Conservation (phyloP, 768 basidiomycete genomes). For the Tulasnella sp. region DNA sequence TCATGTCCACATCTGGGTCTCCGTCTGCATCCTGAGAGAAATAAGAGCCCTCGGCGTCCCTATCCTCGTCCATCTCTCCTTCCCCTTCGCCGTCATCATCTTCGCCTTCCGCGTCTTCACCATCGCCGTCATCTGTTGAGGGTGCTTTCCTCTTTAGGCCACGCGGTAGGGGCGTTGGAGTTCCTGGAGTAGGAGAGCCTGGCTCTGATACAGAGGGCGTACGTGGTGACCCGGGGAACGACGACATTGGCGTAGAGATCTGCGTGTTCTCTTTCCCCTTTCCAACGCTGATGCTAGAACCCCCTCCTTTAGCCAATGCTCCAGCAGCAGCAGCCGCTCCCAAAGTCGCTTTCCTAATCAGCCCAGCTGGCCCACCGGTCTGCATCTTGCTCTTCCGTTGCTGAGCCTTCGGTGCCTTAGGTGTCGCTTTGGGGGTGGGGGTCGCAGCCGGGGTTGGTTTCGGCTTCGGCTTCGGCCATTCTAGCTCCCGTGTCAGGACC, state of each 20-base stretch:
- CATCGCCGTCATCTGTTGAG: constrained; percentile 50
- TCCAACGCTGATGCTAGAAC: constrained; percentile 6
- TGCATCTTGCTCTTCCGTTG: neutral
- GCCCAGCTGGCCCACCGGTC: neutral
- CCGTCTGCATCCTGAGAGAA: constrained; percentile 35
- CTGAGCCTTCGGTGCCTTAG: neutral
- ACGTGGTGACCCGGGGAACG: neutral
- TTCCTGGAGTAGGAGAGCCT: constrained; percentile 42
- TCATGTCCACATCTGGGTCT: constrained; percentile 38
- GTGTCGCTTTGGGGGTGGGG: constrained; percentile 16
- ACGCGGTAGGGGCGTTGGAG: constrained; percentile 32
- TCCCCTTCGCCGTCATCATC: constrained; percentile 18
- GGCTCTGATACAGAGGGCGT: neutral
- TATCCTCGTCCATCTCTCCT: constrained; percentile 10
- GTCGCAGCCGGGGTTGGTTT: constrained; percentile 26
- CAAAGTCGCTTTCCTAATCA: constrained; percentile 32
- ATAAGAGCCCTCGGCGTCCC: neutral
- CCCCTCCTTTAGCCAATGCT: constrained; percentile 9
- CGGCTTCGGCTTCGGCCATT: constrained; percentile 88
- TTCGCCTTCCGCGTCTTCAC: constrained; percentile 63
- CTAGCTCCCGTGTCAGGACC: constrained; percentile 72
- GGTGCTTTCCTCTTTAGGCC: constrained; percentile 54
- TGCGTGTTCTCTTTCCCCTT: neutral
- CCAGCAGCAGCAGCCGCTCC: constrained; percentile 25
- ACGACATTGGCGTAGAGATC: neutral